These are phyloP conservation scores for Ceratobasidium sp. DNA, from an alignment of 1,284 basidiomycete genomes.

Conservation along the genomic window DNA sequence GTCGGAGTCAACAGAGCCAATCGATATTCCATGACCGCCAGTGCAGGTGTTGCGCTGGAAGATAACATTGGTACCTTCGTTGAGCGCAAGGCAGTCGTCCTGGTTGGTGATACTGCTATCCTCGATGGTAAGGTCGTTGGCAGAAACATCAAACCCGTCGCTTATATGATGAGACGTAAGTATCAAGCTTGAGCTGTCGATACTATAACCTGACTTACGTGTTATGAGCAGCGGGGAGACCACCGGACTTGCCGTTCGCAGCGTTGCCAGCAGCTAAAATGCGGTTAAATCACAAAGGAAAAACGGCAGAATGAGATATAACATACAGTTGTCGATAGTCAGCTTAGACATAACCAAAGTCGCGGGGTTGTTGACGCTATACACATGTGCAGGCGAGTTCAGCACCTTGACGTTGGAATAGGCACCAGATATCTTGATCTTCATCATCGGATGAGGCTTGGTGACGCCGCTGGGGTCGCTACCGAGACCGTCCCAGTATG, in stretches of 20 bases:
- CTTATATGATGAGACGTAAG: not conserved
- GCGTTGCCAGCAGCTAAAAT: slow-evolving; percentile 57
- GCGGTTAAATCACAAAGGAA: too few relatives aligned
- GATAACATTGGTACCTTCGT: slow-evolving; percentile 49
- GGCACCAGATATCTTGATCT: slow-evolving; percentile 68
- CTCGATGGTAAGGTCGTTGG: slow-evolving; percentile 42
- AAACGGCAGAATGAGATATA: too few relatives aligned
- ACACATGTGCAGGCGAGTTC: slow-evolving; percentile 62
- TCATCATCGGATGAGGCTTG: slow-evolving; percentile 64
- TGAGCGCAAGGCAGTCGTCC: slow-evolving; percentile 51
- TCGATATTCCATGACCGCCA: slow-evolving; percentile 51
- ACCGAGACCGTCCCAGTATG: slow-evolving; percentile 67
- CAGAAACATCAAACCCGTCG: slow-evolving; percentile 46
- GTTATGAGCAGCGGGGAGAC: slow-evolving; percentile 58
- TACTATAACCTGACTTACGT: slow-evolving; percentile 54
- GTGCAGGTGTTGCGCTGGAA: slow-evolving; percentile 51
- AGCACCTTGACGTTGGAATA: slow-evolving; percentile 63
- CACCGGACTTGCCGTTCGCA: slow-evolving; percentile 63
- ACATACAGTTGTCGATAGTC: slow-evolving; percentile 60
- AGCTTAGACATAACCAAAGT: slow-evolving; percentile 55
- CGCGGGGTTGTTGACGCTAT: slow-evolving; percentile 57
- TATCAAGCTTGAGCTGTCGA: not conserved
- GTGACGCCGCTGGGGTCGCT: slow-evolving; percentile 56
- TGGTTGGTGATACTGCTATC: slow-evolving; percentile 52
- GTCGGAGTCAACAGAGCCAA: slow-evolving; percentile 50